phyloP scores from a whole-genome alignment of 2,329 filamentous ascomycete species.

The Beauveria australis region DNA sequence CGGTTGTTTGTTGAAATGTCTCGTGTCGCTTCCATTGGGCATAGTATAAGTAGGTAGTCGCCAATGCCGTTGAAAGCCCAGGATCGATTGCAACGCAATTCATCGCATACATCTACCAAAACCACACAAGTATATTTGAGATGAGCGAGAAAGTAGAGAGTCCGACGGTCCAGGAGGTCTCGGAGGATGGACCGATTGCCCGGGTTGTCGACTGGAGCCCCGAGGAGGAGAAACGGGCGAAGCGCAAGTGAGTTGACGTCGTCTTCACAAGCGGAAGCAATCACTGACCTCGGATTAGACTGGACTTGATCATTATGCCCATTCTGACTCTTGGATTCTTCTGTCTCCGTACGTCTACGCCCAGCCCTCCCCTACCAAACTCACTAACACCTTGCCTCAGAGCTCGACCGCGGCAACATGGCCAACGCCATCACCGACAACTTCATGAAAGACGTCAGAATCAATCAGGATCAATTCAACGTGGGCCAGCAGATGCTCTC shows the following conservation, averaged over 20 bases:
- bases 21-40: too few relatives aligned
- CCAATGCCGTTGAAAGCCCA: neutral
- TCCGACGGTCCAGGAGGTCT: neutral
- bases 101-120: neutral
- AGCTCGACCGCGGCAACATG: conserved; percentile 29
- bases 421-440: conserved; percentile 39
- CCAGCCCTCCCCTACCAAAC: neutral
- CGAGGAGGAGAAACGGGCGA: conserved; percentile 22
- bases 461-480: conserved; percentile 44
- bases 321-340: conserved; percentile 34
- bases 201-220: conserved; percentile 19
- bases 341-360: conserved; percentile 29
- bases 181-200: conserved; percentile 12
- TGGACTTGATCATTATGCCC: conserved; percentile 35
- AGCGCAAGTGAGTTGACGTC: conserved; percentile 19
- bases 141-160: neutral
- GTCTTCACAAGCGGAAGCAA: neutral
- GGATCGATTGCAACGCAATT: too few relatives aligned
- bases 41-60: neutral
- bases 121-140: neutral
- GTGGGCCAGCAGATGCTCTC: conserved; percentile 43
- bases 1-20: too few relatives aligned
- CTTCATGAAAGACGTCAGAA: conserved; percentile 40
- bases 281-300: conserved; percentile 15
- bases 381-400: neutral